Evolutionary conservation across 345 rosid species (phyloP), one percentile per base, ranked within the genome.

Genomic region (Carallia pectinifolia): DNA sequence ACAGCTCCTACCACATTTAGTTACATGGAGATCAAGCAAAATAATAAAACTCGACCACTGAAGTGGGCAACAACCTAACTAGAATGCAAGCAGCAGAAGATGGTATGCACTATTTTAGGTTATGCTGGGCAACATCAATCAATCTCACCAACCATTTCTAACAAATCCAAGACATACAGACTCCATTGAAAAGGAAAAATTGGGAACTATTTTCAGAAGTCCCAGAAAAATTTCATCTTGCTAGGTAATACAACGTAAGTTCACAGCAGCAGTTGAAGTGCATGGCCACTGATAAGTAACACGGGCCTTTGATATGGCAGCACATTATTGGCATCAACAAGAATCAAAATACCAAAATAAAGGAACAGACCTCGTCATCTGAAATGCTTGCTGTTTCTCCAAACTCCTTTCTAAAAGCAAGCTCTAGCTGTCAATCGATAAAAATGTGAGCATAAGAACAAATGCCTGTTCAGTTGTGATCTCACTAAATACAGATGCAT

Each of bases 351-450:
- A 27, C 60, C 60, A 56, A 34, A 38, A 40, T 66, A 67, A 64
- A 65, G 74, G 70, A 29, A 65, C 74, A 68, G 80, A 95, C 99
- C 93, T 85, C 91, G 64, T 84, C 83, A 72, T 74, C 80, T 61
- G 82, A 75, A 72, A 65, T 53, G 68, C 75, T 81, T 34, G 84
- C 74, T 64, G 71, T 77, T 66, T 82, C 91, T 76, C 88, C 91
- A 62, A 79, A 75, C 77, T 84, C 85, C 34, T 79, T 87, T 73
- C 86, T 79, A 62, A 92, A 83, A 73, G 86, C 83, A 62, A 95
- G 77, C 81, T 93, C 97, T 73, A 95, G 81, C 99, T 95, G 91
- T 74, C 76, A 39, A 68, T 55, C 33, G 70, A 70, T 61, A 74
- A 36, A 76, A 34, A 61, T 1, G 16, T 37, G 56, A 67, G 36